Base-by-base conservation (phyloP, 345 rosid species). In the Kandelia obovata region DNA sequence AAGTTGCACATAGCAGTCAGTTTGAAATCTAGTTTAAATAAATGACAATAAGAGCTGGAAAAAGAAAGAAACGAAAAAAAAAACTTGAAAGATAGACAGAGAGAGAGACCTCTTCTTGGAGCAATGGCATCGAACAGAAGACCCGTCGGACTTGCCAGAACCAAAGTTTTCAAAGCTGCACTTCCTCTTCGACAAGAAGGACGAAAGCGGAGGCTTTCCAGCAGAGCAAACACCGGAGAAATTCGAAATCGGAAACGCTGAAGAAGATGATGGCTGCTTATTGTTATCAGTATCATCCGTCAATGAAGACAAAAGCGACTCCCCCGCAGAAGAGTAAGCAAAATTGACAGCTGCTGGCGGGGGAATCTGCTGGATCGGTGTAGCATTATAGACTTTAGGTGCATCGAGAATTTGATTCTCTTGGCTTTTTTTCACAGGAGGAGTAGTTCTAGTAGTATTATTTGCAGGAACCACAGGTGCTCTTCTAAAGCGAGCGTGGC, bases 401-500 rank as follows among this genome's bases (percentile, higher is more conserved):
- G 73, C 37, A 34, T 7, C 75, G 13, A 16, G 58, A 62, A 39
- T 65, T 60, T 70, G 76, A 57, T 23, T 56, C 30, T 77, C 72
- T 59, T 55, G 71, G 27, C 59, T 62, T 43, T 69, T 75, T 67
- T 66, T 23, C 11, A 11, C 23, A 23, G 28, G 20, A 58, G 15
- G 2, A 20, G 37, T 2, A 34, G 37, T 7, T 1, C 1, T 7
- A 1, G 37, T 1, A 7, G 37, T 7, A 1, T 34, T 7, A 34
- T 34, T 34, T 15, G 60, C 60, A 13, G 72, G n/a, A 17, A 65
- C 19, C 11, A 69, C 60, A 23, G 91, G 90, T 1, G 86, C 90
- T 74, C 86, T 66, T 71, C 96, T 78, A 73, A 94, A 94, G 26
- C 98, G 88, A 58, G 98, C 97, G 66, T 91, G 98, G 19, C 98